Conservation (phyloP, 768 basidiomycete genomes). For the Ramaria rubella region DNA sequence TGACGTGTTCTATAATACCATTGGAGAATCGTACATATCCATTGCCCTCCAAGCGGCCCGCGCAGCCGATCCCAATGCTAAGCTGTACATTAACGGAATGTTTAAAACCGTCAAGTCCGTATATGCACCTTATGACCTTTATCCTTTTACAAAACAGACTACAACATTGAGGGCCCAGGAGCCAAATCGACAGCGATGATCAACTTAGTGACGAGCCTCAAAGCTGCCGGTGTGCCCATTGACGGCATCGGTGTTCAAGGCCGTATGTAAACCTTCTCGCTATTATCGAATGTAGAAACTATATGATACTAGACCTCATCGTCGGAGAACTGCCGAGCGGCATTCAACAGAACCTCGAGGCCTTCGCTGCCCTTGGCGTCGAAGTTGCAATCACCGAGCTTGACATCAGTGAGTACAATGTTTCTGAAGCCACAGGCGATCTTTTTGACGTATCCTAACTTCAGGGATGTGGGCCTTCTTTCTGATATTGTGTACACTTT, state of each 20-base stretch:
- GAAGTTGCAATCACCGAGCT: constrained; percentile 67
- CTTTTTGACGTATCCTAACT: not conserved
- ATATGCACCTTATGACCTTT: no score
- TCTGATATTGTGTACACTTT: no score
- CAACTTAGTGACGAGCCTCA: constrained; percentile 45
- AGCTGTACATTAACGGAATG: constrained; percentile 41
- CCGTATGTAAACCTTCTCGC: constrained; percentile 19
- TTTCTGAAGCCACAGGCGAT: not conserved
- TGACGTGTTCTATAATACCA: constrained; percentile 46
- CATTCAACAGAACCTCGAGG: constrained; percentile 41
- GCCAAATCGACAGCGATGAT: constrained; percentile 51
- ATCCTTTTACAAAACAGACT: no score
- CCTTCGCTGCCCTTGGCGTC: constrained; percentile 53
- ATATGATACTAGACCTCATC: constrained; percentile 34
- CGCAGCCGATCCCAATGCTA: constrained; percentile 46
- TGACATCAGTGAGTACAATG: constrained; percentile 4
- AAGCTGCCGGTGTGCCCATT: constrained; percentile 43
- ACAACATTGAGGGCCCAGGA: constrained; percentile 28
- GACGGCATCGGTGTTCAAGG: constrained; percentile 57
- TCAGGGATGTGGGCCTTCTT: not conserved
- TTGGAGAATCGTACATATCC: constrained; percentile 42
- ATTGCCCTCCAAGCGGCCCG: constrained; percentile 49
- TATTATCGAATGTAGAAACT: not conserved
- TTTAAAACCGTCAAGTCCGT: no score
- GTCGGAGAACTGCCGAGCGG: constrained; percentile 47